Base-by-base conservation (phyloP, 345 rosid genomes). In the Cardamine chenopodiifolia region DNA sequence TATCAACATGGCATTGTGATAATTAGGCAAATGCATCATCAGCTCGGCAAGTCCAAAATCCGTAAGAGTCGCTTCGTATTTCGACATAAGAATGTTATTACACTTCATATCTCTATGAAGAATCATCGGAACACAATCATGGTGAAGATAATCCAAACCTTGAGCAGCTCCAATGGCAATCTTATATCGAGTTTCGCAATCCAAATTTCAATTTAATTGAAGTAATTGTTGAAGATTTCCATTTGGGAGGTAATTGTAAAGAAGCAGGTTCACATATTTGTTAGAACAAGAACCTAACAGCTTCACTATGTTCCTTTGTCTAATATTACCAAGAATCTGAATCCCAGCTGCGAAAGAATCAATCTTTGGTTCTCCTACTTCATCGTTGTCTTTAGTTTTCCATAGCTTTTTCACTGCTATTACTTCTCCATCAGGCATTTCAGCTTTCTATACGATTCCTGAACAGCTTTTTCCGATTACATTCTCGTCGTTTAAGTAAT, bases 391-490 rank as follows among this genome's bases (percentile, higher is more conserved):
- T 67, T 90, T 90, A 1, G 87, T 87, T 70, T 82, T 90, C 97
- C 96, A 91, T 0, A 95, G 96, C 79, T 95, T 95, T 70, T 95
- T 95, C 10, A 91, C 99, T 0, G 97, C 97, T 42, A 95, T 78
- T 72, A 79, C 37, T 55, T 90, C 97, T 37, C 97, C 96, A 28
- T 80, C 85, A 0, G 97, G 91, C 88, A 86, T 86, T 52, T 91
- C 99, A 0, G 92, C 97, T 83, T 77, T 91, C 80, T 90, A 91
- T 14, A 95, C 99, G 15, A 90, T 66, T 11, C 99, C 99, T 0
- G 99, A 95, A 71, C 96, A 91, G 8, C 99, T 97, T 85, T 95
- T 90, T 11, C 99, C 99, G 29, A 95, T 86, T 65, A 88, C 86
- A 77, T 95, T 95, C 60, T 95, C 97, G 37, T 90, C 97, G 60